phyloP scores from a whole-genome alignment of 2,329 filamentous ascomycete species.

The Botryotinia narcissicola region DNA sequence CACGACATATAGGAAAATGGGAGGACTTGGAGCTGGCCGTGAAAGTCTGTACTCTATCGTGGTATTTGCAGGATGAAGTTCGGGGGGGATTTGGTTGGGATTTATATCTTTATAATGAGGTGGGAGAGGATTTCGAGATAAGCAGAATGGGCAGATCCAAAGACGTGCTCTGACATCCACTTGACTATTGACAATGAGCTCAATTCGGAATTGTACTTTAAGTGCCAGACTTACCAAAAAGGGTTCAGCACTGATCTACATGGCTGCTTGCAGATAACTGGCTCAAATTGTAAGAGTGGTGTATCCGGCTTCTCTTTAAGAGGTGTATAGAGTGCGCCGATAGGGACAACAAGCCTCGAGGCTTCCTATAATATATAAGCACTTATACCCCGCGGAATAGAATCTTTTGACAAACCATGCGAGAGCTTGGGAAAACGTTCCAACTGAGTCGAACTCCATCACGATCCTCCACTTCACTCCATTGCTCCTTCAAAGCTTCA shows the following conservation, averaged over 20 bases:
- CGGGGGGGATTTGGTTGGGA: slow-evolving; percentile 75
- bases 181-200: slow-evolving; percentile 53
- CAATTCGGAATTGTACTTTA: background rate
- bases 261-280: slow-evolving; percentile 92
- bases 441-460: slow-evolving; percentile 96
- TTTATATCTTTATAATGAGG: slow-evolving; percentile 90
- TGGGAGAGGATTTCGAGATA: slow-evolving; percentile 78
- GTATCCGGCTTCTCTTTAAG: slow-evolving; percentile 92
- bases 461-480: slow-evolving; percentile 80
- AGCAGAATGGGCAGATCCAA: slow-evolving; percentile 87
- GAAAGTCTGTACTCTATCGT: slow-evolving; percentile 88
- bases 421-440: slow-evolving; percentile 98
- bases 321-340: slow-evolving; percentile 92
- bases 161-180: slow-evolving; percentile 80
- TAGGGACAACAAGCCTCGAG: slow-evolving; percentile 89
- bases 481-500: slow-evolving; percentile 38
- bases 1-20: slow-evolving; percentile 84
- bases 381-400: slow-evolving; percentile 5
- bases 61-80: slow-evolving; percentile 77
- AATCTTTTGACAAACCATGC: slow-evolving; percentile 67
- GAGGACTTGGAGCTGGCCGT: slow-evolving; percentile 77
- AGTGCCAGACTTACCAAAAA: slow-evolving; percentile 68
- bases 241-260: slow-evolving; percentile 96
- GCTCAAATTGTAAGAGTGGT: slow-evolving; percentile 89
- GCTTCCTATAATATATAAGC: slow-evolving; percentile 66